Conservation (phyloP, 129 eudicot species). For the Flaveria trinervia region DNA sequence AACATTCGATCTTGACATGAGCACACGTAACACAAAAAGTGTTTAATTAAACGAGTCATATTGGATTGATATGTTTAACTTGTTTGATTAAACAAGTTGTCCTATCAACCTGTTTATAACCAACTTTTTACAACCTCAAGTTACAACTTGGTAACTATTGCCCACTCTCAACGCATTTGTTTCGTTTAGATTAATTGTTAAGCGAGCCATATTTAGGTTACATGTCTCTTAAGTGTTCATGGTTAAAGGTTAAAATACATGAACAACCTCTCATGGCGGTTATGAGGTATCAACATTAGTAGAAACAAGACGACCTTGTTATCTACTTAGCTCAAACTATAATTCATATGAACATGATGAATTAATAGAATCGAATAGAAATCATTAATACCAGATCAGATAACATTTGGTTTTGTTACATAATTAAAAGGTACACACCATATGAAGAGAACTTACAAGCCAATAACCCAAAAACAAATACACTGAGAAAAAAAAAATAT, state of each 20-base stretch:
- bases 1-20: background rate
- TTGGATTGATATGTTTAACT: background rate
- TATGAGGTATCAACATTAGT: background rate
- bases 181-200: background rate
- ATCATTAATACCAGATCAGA: constrained; percentile 3
- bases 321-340: background rate
- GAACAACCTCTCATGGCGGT: background rate
- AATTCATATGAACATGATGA: background rate
- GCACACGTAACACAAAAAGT: background rate
- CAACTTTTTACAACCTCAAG: background rate
- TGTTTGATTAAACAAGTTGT: background rate
- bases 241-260: background rate
- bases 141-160: background rate
- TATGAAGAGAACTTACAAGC: constrained; percentile 25
- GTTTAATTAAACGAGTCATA: background rate
- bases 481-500: background rate
- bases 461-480: constrained; percentile 33
- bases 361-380: background rate
- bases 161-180: background rate
- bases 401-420: constrained; percentile 18
- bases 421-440: constrained; percentile 33
- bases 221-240: background rate
- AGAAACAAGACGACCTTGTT: background rate
- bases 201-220: background rate
- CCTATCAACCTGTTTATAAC: background rate